Conservation (phyloP, 2,329 filamentous ascomycete species). For the Arthrobotrys iridis region DNA sequence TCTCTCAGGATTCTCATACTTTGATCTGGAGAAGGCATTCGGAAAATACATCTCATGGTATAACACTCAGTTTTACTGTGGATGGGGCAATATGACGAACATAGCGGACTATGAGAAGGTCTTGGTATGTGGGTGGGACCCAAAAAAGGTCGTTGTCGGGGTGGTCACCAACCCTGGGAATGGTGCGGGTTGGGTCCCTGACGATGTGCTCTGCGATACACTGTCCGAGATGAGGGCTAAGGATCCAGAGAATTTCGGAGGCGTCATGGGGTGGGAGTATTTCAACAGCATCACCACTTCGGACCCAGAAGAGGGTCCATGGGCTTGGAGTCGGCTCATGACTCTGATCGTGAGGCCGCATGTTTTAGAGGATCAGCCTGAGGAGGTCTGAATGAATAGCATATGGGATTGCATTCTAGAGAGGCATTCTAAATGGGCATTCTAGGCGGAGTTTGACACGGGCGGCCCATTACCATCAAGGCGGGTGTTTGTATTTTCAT, state of each 20-base stretch:
- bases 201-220: constrained; percentile 65
- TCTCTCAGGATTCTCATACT: constrained; percentile 84
- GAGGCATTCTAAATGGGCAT: too few relatives aligned
- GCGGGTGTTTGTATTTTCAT: too few relatives aligned
- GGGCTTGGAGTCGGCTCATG: constrained; percentile 69
- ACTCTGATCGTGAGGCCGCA: constrained; percentile 61
- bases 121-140: constrained; percentile 73
- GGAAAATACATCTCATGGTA: constrained; percentile 72
- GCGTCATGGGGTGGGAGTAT: constrained; percentile 95
- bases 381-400: background rate
- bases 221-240: constrained; percentile 37
- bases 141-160: constrained; percentile 79
- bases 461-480: background rate
- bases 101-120: constrained; percentile 67
- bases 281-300: constrained; percentile 69
- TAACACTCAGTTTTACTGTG: constrained; percentile 92
- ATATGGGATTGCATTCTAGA: constrained; percentile 1
- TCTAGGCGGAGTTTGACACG: constrained; percentile 15
- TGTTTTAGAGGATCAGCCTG: constrained; percentile 1
- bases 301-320: constrained; percentile 59
- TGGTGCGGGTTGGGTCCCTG: constrained; percentile 73
- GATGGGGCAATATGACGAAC: constrained; percentile 73
- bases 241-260: constrained; percentile 68
- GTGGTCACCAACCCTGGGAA: constrained; percentile 81
- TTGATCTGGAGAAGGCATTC: constrained; percentile 73